Base-by-base conservation (phyloP, 352 stramenopile species). In the Phytophthora rubi region DNA sequence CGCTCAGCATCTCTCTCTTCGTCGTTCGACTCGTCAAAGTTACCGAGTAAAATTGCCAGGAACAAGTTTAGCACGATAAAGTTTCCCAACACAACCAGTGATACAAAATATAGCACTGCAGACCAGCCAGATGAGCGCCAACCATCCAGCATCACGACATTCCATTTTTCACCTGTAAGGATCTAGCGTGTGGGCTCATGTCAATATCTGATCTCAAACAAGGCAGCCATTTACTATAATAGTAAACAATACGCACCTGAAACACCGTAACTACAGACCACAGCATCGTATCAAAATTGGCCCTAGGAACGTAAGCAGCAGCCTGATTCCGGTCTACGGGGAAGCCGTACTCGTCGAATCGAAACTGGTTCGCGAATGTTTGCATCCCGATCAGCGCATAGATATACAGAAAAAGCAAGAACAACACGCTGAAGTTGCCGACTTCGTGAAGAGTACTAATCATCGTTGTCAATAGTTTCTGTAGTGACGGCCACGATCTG, bases 391-490 rank as follows among this genome's bases (percentile, higher is more conserved):
- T 85, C 12, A 98, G 70, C 6, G 90, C 81, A 66, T 97, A 98
- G 44, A 98, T 97, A 68, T 97, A 98, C 54, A 98, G 89, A 72
- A 98, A 98, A 6, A 99, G 80, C 10, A 96, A 53, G 32, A 99
- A 85, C 0, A 99, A 79, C 16, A 99, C 75, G 12, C 82, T 83
- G 65, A 98, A 98, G 70, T 98, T 98, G 28, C 75, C 80, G 18
- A 99, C 80, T 73, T 98, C 96, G 30, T 89, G 74, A 45, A 98
- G 73, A 16, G 95, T 97, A 48, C 83, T 91, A 47, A 87, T 64
- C 59, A 99, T 97, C 12, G 91, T 98, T n/a, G 76, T 62, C 7
- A 99, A 70, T 37, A 99, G 62, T n/a, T 92, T 92, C 30, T 97
- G 89, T 33, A 99, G 78, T 1, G 90, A 97, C 35, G 93, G 90